Evolutionary conservation across 495 filamentous ascomycete species (phyloP), one percentile per base, ranked within the genome.

Genomic region (Hyaloscypha bicolor): DNA sequence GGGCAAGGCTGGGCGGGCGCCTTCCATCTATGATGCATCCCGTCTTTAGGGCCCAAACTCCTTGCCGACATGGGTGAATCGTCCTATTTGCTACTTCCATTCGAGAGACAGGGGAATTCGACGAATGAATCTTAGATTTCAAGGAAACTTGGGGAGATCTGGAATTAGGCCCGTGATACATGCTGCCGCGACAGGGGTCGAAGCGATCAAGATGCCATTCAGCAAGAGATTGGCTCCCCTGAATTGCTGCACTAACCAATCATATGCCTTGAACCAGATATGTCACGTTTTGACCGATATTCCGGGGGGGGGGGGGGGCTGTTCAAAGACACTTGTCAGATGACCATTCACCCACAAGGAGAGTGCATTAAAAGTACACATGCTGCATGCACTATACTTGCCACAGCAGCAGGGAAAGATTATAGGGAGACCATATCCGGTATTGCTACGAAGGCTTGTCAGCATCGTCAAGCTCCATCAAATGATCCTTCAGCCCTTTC

Each of bases 401-500:
- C 42, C 4, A 12, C 16, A 19, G 42, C 9, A 11, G 1, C 3
- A 0, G 42, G 42, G 16, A 3, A 48, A 19, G 42, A 48, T 16
- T 4, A 19, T 19, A 4, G 42, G 42, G 4, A 48, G 42, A 48
- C 42, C 16, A 12, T 19, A 4, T 48, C 16, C 42, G 11, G 9
- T 48, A 3, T 14, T 4, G 16, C 42, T 48, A 48, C 9, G 42
- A 48, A 16, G 42, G 42, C 16, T 65, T 65, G n/a, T 48, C 62
- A 11, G 37, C 29, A 53, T 12, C 55, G 39, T 72, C 68, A n/a
- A 65, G 56, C 11, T 69, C 71, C 55, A 83, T 79, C 67, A 93
- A 76, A 73, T 93, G 87, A 48, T 85, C 87, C 45, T 85, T 82
- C 48, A 94, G 70, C 22, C 92, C 91, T 62, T 85, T 87, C 76